phyloP scores from a whole-genome alignment of 164 flowering plant species.

The Umbilicus rupestris region DNA sequence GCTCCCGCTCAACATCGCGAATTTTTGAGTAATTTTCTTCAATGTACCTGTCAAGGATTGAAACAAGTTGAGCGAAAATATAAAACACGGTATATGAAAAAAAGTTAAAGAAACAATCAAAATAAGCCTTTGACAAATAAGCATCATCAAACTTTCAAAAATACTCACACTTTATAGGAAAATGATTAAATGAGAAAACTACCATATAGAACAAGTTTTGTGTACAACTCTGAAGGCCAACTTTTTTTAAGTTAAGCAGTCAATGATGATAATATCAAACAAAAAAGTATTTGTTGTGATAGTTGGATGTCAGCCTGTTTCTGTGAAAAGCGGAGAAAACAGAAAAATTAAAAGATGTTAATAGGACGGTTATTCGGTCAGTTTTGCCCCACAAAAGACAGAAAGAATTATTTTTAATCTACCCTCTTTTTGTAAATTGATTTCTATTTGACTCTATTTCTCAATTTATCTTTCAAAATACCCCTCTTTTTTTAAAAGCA shows the following conservation, averaged over 20 bases:
- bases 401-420: too few species aligned
- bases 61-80: not conserved
- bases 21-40: constrained; percentile 92
- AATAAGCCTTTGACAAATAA: not conserved
- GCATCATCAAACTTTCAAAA: not conserved
- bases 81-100: not conserved
- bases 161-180: not conserved
- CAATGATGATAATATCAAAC: not conserved
- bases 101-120: not conserved
- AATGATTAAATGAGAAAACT: not conserved
- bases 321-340: not conserved
- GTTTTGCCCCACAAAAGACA: too few species aligned
- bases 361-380: too few species aligned
- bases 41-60: constrained; percentile 48
- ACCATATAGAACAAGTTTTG: not conserved
- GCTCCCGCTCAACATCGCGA: constrained; percentile 89
- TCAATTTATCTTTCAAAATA: too few species aligned
- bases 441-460: too few species aligned
- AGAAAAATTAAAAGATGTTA: not conserved
- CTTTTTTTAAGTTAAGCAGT: not conserved
- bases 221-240: not conserved
- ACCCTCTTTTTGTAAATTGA: too few species aligned
- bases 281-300: not conserved
- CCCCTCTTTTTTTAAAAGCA: too few species aligned
- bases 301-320: not conserved